Percentiles rank a stretch among this genome's conserved stretches.
These are phyloP conservation scores for Cylindrodendrum hubeiense DNA, from an alignment of 2,329 filamentous ascomycete genomes.

Conservation along the genomic window DNA sequence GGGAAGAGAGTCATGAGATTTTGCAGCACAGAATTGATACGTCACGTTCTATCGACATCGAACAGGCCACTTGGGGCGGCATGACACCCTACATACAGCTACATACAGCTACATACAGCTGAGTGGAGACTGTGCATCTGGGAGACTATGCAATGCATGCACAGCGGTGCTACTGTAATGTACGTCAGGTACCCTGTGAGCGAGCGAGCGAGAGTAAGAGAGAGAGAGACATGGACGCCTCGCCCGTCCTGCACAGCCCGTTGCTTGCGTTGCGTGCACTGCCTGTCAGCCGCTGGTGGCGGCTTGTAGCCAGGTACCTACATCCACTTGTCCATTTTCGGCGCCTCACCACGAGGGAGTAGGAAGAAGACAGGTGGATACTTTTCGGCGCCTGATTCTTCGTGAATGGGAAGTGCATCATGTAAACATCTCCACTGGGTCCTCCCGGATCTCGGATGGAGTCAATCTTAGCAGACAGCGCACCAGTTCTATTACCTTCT, in stretches of 20 bases:
- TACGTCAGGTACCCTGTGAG: slow-evolving; percentile 7
- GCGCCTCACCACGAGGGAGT: neutral
- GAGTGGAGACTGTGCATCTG: slow-evolving; percentile 14
- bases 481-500: slow-evolving; percentile 4
- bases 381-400: neutral
- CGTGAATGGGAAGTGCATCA: neutral
- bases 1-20: slow-evolving; percentile 8
- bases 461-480: neutral
- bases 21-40: slow-evolving; percentile 10
- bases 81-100: slow-evolving; percentile 26
- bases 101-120: slow-evolving; percentile 12
- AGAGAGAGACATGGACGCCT: neutral
- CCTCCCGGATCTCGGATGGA: neutral
- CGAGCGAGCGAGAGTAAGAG: too few relatives aligned
- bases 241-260: neutral
- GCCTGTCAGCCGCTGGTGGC: neutral
- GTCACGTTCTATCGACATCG: slow-evolving; percentile 14
- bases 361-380: neutral
- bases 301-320: neutral
- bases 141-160: slow-evolving; percentile 15
- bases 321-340: slow-evolving; percentile 1
- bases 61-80: slow-evolving; percentile 26
- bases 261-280: neutral
- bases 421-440: neutral
- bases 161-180: slow-evolving; percentile 13